Evolutionary conservation across 2,329 filamentous ascomycete species (phyloP).

Genomic region (Penicillium decumbens): DNA sequence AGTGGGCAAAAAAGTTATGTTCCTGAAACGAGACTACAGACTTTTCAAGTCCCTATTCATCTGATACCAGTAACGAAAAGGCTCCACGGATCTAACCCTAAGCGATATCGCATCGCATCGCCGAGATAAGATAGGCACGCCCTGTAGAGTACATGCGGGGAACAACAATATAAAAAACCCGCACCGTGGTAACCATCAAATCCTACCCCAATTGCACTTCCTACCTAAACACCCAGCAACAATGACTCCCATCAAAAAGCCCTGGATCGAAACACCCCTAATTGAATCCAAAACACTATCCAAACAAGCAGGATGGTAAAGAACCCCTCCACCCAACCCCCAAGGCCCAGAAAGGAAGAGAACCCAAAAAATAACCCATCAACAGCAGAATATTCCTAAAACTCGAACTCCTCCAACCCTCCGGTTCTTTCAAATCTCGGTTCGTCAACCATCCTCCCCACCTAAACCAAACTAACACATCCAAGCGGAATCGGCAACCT

Average conservation of each 20-base stretch:
- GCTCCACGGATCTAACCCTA: neutral
- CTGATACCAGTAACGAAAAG: neutral
- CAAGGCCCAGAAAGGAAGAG: too few relatives aligned
- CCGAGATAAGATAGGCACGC: neutral
- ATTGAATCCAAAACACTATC: constrained; percentile 37
- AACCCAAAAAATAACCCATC: neutral
- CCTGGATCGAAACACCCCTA: constrained; percentile 40
- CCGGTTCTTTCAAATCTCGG: constrained; percentile 75
- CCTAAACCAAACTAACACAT: neutral
- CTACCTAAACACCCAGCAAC: neutral
- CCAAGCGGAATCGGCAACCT: constrained; percentile 37
- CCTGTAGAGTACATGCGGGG: neutral
- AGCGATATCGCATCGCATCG: neutral
- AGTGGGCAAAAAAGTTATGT: too few relatives aligned
- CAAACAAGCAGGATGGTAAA: constrained; percentile 38
- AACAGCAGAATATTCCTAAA: constrained; percentile 71
- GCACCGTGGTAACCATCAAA: neutral
- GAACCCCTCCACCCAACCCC: neutral
- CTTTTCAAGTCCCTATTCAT: too few relatives aligned
- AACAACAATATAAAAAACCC: neutral
- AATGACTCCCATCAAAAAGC: constrained; percentile 19
- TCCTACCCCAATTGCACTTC: constrained; percentile 6
- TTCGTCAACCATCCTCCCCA: constrained; percentile 13
- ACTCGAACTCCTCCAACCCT: constrained; percentile 74
- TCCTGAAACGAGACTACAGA: too few relatives aligned